A percentile compares a stretch with the other conserved stretches of the same genome.
Conservation (phyloP, 768 basidiomycete genomes). For the Trametopsis cervina region DNA sequence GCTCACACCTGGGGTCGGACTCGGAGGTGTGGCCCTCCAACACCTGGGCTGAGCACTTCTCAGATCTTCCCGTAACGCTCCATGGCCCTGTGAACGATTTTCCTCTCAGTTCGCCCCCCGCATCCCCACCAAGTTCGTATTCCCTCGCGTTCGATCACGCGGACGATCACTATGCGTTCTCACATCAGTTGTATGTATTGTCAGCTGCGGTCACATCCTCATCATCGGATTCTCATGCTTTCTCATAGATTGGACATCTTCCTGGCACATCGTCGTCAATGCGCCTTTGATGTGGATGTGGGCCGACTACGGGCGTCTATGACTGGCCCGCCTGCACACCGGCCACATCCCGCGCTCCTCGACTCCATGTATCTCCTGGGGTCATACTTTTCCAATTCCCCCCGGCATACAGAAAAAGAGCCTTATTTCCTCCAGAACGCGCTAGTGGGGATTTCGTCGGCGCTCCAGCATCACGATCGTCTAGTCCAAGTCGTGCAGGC, state of each 20-base stretch:
- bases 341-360: conserved; percentile 51
- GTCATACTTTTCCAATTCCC: conserved; percentile 44
- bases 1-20: neutral
- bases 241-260: conserved; percentile 44
- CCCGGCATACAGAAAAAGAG: conserved; percentile 36
- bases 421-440: conserved; percentile 41
- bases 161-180: conserved; percentile 21
- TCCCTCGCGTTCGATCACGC: conserved; percentile 15
- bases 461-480: conserved; percentile 48
- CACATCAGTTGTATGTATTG: conserved; percentile 25
- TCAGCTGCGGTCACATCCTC: too few relatives aligned
- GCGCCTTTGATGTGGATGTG: conserved; percentile 47
- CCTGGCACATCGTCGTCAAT: conserved; percentile 50
- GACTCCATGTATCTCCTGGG: conserved; percentile 58
- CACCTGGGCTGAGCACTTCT: conserved; percentile 5
- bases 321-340: conserved; percentile 17
- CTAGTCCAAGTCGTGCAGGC: conserved; percentile 55
- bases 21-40: neutral
- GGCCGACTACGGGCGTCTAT: conserved; percentile 35
- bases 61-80: conserved; percentile 7
- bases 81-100: conserved; percentile 5
- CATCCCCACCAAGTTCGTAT: conserved; percentile 3
- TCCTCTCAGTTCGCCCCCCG: too few relatives aligned
- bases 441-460: conserved; percentile 42
- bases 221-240: conserved; percentile 3